Evolutionary conservation across 2,329 filamentous ascomycete species (phyloP).

Genomic region (Orbilia blumenaviensis): DNA sequence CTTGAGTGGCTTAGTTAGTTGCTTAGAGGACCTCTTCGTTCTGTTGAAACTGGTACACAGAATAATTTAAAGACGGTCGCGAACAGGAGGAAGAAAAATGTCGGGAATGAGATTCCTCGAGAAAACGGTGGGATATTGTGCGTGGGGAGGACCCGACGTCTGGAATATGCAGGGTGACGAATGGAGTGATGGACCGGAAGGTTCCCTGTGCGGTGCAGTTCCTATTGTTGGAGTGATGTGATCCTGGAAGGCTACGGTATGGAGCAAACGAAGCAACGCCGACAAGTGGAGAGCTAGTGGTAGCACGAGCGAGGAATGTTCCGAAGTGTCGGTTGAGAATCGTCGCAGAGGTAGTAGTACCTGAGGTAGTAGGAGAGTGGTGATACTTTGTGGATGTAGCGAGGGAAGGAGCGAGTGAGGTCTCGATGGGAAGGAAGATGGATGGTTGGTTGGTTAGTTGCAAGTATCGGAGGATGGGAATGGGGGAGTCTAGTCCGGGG

Average conservation of each 20-base stretch:
- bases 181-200: constrained; percentile 6
- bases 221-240: constrained; percentile 1
- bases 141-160: constrained; percentile 25
- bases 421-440: not conserved
- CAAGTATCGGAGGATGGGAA: constrained; percentile 11
- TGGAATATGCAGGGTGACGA: constrained; percentile 43
- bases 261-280: not conserved
- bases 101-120: constrained; percentile 22
- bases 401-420: not conserved
- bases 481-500: constrained; percentile 11
- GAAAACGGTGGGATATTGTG: constrained; percentile 29
- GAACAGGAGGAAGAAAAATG: constrained; percentile 23
- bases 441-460: not conserved
- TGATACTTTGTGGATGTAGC: not conserved
- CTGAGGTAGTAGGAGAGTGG: not conserved
- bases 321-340: not conserved
- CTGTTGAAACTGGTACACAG: no score
- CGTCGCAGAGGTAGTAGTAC: no score
- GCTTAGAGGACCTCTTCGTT: not conserved
- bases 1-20: not conserved
- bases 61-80: constrained; percentile 25
- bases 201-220: constrained; percentile 16
- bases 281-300: constrained; percentile 3
- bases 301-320: constrained; percentile 7
- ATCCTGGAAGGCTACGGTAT: constrained; percentile 17